Evolutionary conservation across 2,329 filamentous ascomycete species (phyloP).

Genomic region (Talaromyces sp.): DNA sequence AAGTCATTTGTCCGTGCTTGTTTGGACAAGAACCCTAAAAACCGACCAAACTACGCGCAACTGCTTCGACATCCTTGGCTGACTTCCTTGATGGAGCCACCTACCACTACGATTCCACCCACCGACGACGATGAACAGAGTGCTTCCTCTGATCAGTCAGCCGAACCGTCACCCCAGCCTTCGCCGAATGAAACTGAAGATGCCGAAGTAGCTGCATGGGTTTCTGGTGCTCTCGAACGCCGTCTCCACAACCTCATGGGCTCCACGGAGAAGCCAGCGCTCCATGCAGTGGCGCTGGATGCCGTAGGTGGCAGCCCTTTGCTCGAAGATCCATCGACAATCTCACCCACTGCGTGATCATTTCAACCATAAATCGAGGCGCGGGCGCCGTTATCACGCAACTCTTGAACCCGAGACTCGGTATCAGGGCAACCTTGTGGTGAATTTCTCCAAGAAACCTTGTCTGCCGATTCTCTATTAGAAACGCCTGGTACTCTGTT

Average conservation of each 20-base stretch:
- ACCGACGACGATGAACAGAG: slow-evolving; percentile 23
- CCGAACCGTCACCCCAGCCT: slow-evolving; percentile 29
- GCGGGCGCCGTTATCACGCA: slow-evolving; percentile 8
- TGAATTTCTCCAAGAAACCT: not conserved
- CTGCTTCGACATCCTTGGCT: slow-evolving; percentile 90
- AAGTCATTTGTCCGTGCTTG: slow-evolving; percentile 85
- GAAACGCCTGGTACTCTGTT: not conserved
- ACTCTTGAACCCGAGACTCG: not conserved
- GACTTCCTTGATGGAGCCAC: slow-evolving; percentile 66
- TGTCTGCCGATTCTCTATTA: not conserved
- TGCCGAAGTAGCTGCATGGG: slow-evolving; percentile 82
- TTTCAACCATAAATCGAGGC: not conserved
- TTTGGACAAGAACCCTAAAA: slow-evolving; percentile 85
- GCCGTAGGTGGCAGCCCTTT: slow-evolving; percentile 51
- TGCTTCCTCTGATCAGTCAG: slow-evolving; percentile 22
- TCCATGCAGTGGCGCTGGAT: slow-evolving; percentile 84
- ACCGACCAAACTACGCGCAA: slow-evolving; percentile 90
- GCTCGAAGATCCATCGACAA: slow-evolving; percentile 27
- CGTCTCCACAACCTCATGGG: slow-evolving; percentile 58
- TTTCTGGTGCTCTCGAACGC: slow-evolving; percentile 64
- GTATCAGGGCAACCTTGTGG: not conserved
- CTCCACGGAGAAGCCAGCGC: slow-evolving; percentile 65
- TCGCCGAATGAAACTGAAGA: slow-evolving; percentile 58
- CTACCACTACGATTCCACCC: slow-evolving; percentile 60
- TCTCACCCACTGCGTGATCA: not conserved